Conservation (phyloP, 2,329 filamentous ascomycete species). For the Cadophora luteo-olivacea region DNA sequence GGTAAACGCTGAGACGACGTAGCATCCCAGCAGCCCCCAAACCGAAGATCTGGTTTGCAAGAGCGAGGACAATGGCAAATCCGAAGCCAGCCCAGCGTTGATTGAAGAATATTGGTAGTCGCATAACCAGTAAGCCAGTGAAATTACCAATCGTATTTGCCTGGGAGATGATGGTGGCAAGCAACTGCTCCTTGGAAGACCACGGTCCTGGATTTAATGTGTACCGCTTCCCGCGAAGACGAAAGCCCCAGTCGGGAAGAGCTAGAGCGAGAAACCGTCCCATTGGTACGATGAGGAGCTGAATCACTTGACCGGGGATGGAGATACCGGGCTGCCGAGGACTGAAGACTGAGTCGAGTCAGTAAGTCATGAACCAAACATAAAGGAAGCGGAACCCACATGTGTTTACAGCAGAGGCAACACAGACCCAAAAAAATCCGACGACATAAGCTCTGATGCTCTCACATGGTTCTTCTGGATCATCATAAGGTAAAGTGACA, state of each 20-base stretch:
- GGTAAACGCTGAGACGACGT: constrained; percentile 48
- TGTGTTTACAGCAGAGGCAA: constrained; percentile 27
- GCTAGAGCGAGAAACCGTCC: constrained; percentile 20
- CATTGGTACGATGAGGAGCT: constrained; percentile 27
- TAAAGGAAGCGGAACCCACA: constrained; percentile 13
- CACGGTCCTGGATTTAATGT: constrained; percentile 28
- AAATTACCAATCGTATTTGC: constrained; percentile 23
- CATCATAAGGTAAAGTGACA: constrained; percentile 41
- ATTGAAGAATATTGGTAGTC: constrained; percentile 45
- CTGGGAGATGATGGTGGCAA: constrained; percentile 29
- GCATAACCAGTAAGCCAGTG: constrained; percentile 36
- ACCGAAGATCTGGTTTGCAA: constrained; percentile 46
- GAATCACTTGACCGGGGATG: constrained; percentile 23
- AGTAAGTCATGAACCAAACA: not conserved
- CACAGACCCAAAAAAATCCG: constrained; percentile 41
- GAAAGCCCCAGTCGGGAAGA: constrained; percentile 28
- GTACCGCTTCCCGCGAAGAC: constrained; percentile 19
- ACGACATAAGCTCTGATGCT: constrained; percentile 42
- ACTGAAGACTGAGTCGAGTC: constrained; percentile 17
- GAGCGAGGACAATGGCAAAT: constrained; percentile 44
- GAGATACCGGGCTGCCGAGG: constrained; percentile 26
- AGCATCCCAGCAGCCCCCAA: constrained; percentile 46
- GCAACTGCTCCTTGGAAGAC: constrained; percentile 26
- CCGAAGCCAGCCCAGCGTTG: constrained; percentile 44
- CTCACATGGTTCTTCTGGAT: constrained; percentile 41